Evolutionary conservation across 495 filamentous ascomycete genomes (phyloP), one percentile per base, ranked within the genome.

Genomic region (Penicillium daleae): DNA sequence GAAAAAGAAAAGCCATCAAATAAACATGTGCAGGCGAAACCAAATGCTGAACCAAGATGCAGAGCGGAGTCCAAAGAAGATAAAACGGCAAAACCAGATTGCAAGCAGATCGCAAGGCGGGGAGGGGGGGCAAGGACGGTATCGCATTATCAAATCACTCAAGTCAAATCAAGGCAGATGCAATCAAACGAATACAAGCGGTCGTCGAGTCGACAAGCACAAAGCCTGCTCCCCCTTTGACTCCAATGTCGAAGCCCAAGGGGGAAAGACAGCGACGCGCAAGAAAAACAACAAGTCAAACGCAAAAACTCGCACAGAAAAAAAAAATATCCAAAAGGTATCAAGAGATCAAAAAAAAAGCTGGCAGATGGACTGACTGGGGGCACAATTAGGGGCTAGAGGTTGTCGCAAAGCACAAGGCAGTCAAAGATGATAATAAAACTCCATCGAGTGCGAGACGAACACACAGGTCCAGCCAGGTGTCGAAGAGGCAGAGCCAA

Each of bases 381-480:
- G 69, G 70, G 67, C 65, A 69, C 63, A 46, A 73, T 73, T 74
- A 74, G 70, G 69, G 65, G 70, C 64, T 72, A 72, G 52, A 56
- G 54, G 35, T 54, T 32, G 54, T 56, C 54, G 33, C 33, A 39
- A 56, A 56, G 35, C 54, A 42, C 54, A 56, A 70, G 35, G 44
- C 53, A 61, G 51, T 54, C 51, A 54, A 54, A 57, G 58, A 55
- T 49, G 58, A 61, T 57, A 66, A 71, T 60, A 72, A 64, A 80
- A 80, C 76, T 75, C 77, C 77, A 74, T 72, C 71, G 68, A 77
- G 77, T 78, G 77, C 77, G 69, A 77, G 68, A 78, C 64, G 70
- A 80, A 78, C 79, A 81, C 79, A 75, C 79, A 82, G 79, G 79
- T 78, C 79, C 79, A 82, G 79, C 79, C 79, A 69, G 76, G 78